Conservation (phyloP, 768 basidiomycete genomes). For the Mrakia gelida region DNA sequence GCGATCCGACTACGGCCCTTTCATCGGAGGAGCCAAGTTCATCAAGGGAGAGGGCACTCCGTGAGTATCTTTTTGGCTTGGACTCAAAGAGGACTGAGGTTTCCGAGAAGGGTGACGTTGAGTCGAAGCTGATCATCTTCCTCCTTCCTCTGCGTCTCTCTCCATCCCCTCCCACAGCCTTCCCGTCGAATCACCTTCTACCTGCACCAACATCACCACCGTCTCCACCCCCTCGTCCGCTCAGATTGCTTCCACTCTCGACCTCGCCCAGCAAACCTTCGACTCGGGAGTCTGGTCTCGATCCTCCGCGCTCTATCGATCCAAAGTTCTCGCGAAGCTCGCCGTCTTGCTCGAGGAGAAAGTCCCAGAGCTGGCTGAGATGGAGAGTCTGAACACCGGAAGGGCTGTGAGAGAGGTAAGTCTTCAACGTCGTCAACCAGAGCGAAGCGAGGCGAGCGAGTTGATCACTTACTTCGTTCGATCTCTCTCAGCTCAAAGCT, state of each 20-base stretch:
- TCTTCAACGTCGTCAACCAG: background rate
- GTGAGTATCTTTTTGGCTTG: background rate
- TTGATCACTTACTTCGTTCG: conserved; percentile 46
- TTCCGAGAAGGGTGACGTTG: too few relatives aligned
- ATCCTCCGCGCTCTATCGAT: conserved; percentile 57
- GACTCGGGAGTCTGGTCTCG: conserved; percentile 69
- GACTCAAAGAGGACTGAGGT: background rate
- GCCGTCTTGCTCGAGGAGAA: conserved; percentile 59
- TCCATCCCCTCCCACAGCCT: background rate
- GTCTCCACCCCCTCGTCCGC: conserved; percentile 11
- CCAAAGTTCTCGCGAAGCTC: conserved; percentile 61
- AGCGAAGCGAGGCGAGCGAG: background rate
- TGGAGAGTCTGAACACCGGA: conserved; percentile 74
- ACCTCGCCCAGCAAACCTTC: conserved; percentile 56
- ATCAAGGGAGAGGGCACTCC: background rate
- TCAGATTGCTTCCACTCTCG: conserved; percentile 4
- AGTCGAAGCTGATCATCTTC: background rate
- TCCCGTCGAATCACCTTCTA: conserved; percentile 20
- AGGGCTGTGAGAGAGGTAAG: conserved; percentile 15
- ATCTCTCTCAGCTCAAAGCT: conserved; percentile 53
- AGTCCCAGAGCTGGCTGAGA: conserved; percentile 57
- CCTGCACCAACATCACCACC: background rate
- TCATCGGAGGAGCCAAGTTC: conserved; percentile 13
- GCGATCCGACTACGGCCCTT: conserved; percentile 27
- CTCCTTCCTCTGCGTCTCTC: background rate